phyloP scores from a whole-genome alignment of 192 early-diverging fungal species.

The Pecoramyces ruminantium region DNA sequence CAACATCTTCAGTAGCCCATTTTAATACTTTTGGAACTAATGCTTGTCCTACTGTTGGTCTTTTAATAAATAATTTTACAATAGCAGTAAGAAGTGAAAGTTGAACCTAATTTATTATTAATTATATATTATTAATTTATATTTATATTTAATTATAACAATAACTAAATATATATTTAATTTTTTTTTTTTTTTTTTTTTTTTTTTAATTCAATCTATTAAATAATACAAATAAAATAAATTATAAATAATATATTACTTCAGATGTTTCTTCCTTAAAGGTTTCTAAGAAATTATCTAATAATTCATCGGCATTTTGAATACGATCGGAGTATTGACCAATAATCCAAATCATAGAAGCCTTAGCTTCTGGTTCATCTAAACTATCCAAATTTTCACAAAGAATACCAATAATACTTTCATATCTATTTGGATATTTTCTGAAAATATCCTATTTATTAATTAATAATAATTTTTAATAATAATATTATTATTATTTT shows the following conservation, averaged over 20 bases:
- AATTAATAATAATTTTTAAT: neutral
- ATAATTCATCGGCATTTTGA: conserved; percentile 60
- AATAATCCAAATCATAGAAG: conserved; percentile 85
- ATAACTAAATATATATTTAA: too few relatives aligned
- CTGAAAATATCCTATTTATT: conserved; percentile 66
- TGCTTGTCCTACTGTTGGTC: conserved; percentile 65
- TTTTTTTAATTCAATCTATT: too few relatives aligned
- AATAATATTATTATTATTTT: too few relatives aligned
- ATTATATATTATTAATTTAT: too few relatives aligned
- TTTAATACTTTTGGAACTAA: conserved; percentile 77
- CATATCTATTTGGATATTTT: conserved; percentile 78
- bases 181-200: too few relatives aligned
- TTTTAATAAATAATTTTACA: conserved; percentile 90
- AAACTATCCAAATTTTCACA: conserved; percentile 80
- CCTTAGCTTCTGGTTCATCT: conserved; percentile 81
- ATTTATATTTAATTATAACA: too few relatives aligned
- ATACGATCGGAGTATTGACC: conserved; percentile 90
- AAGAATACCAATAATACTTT: conserved; percentile 64
- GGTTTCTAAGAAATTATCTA: conserved; percentile 60
- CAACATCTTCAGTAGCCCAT: conserved; percentile 68
- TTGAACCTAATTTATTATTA: conserved; percentile 45
- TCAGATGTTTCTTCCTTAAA: conserved; percentile 72
- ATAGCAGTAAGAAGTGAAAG: conserved; percentile 75
- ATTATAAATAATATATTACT: conserved; percentile 17
- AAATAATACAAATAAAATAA: too few relatives aligned